Conservation (phyloP, 352 stramenopile genomes). For the Phytopythium helicoides region DNA sequence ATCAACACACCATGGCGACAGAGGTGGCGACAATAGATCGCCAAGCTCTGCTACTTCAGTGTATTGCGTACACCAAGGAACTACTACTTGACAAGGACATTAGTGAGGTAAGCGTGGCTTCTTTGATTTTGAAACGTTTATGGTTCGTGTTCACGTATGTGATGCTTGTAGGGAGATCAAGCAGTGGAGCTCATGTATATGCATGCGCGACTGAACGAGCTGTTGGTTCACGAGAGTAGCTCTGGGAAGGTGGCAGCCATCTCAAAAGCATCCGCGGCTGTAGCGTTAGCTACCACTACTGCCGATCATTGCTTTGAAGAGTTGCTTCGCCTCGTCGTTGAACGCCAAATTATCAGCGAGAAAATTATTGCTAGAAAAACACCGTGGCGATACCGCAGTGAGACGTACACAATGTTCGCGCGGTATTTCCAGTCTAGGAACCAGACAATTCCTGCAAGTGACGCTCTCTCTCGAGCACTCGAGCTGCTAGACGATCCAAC, state of each 20-base stretch:
- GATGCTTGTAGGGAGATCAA: constrained; percentile 10
- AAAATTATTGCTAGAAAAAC: constrained; percentile 25
- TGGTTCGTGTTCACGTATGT: constrained; percentile 1
- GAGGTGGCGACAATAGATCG: constrained; percentile 14
- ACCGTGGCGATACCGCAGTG: constrained; percentile 31
- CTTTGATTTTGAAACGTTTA: not conserved
- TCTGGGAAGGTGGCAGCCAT: not conserved
- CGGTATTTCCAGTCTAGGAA: constrained; percentile 42
- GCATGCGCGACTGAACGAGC: constrained; percentile 55
- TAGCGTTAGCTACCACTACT: constrained; percentile 14
- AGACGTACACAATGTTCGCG: constrained; percentile 48
- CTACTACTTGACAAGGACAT: constrained; percentile 42
- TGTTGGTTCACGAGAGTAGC: constrained; percentile 28
- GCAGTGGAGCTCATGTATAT: constrained; percentile 61
- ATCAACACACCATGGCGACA: not conserved
- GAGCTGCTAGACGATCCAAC: constrained; percentile 37
- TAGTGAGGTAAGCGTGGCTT: constrained; percentile 14
- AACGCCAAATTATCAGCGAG: constrained; percentile 3
- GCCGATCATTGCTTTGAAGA: constrained; percentile 51
- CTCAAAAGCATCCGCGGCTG: constrained; percentile 5
- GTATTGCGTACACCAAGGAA: constrained; percentile 46
- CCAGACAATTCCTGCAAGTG: constrained; percentile 45
- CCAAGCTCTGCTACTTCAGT: constrained; percentile 32
- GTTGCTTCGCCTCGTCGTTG: constrained; percentile 25
- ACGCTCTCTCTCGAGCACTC: constrained; percentile 48